A percentile compares a stretch with the other conserved stretches of the same genome.
Conservation (phyloP, 768 basidiomycete genomes). For the Boletus speciosus region DNA sequence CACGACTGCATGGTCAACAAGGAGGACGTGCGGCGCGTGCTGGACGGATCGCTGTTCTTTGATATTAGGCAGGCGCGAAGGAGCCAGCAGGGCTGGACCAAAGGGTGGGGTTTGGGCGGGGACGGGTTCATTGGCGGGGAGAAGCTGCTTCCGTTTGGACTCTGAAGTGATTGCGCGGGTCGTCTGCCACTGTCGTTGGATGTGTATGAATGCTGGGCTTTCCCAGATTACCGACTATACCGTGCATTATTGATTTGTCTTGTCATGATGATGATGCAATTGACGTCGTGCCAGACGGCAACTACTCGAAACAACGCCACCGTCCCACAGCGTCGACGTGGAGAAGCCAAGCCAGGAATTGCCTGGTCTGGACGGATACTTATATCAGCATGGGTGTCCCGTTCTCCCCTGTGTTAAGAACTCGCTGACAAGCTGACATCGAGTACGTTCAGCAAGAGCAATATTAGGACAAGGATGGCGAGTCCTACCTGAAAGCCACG, state of each 20-base stretch:
- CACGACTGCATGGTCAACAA: constrained; percentile 37
- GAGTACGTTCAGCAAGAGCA: constrained; percentile 41
- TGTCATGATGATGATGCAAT: neutral
- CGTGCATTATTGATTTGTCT: constrained; percentile 1
- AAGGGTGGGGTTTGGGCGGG: constrained; percentile 30
- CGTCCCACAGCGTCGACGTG: neutral
- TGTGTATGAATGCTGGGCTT: neutral
- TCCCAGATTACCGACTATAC: neutral
- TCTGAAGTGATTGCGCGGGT: constrained; percentile 8
- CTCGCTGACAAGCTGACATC: constrained; percentile 26
- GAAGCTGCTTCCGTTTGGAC: constrained; percentile 27
- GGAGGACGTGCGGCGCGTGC: constrained; percentile 40
- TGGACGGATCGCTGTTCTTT: constrained; percentile 40
- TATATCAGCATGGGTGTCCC: neutral
- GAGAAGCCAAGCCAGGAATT: neutral
- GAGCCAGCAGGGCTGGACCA: constrained; percentile 23
- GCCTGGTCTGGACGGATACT: neutral
- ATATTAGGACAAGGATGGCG: constrained; percentile 47
- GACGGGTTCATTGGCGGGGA: constrained; percentile 32
- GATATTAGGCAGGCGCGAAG: constrained; percentile 28
- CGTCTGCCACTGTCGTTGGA: neutral
- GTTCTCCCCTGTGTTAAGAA: constrained; percentile 11
- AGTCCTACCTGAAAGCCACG: constrained; percentile 45
- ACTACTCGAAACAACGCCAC: constrained; percentile 18
- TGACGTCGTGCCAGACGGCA: neutral